Evolutionary conservation across 1,284 basidiomycete species (phyloP).

Genomic region (Cyathus olla): DNA sequence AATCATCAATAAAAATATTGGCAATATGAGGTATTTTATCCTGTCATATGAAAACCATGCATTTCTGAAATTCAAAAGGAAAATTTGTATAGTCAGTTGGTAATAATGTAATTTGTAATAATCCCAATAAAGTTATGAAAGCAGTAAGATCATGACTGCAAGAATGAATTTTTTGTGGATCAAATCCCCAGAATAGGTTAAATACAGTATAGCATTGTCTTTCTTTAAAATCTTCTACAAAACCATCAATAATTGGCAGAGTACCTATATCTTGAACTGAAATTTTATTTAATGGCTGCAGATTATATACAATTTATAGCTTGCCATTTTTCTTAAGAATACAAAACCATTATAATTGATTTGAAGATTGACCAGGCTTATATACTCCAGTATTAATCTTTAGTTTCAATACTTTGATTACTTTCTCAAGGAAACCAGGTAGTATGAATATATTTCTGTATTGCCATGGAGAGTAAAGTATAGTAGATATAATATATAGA

Average conservation of each 20-base stretch:
- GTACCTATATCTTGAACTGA: slow-evolving; percentile 30
- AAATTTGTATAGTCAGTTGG: slow-evolving; percentile 49
- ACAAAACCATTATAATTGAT: slow-evolving; percentile 14
- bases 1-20: slow-evolving; percentile 43
- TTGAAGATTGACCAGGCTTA: slow-evolving; percentile 7
- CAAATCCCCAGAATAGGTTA: slow-evolving; percentile 30
- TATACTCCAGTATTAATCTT: slow-evolving; percentile 14
- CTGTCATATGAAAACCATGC: slow-evolving; percentile 41
- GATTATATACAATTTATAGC: slow-evolving; percentile 31
- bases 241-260: slow-evolving; percentile 22
- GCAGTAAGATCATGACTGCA: slow-evolving; percentile 25
- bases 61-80: slow-evolving; percentile 35
- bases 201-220: slow-evolving; percentile 15
- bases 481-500: too few relatives aligned
- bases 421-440: background rate
- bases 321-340: slow-evolving; percentile 28
- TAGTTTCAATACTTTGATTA: background rate
- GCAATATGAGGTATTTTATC: slow-evolving; percentile 40
- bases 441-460: background rate
- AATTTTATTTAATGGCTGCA: slow-evolving; percentile 37
- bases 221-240: slow-evolving; percentile 25
- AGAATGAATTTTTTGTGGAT: slow-evolving; percentile 14
- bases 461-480: background rate
- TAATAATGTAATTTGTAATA: slow-evolving; percentile 25
- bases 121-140: slow-evolving; percentile 29